These are phyloP conservation scores for Thraustochytrium sp. DNA, from an alignment of 352 stramenopile species.

Conservation along the genomic window DNA sequence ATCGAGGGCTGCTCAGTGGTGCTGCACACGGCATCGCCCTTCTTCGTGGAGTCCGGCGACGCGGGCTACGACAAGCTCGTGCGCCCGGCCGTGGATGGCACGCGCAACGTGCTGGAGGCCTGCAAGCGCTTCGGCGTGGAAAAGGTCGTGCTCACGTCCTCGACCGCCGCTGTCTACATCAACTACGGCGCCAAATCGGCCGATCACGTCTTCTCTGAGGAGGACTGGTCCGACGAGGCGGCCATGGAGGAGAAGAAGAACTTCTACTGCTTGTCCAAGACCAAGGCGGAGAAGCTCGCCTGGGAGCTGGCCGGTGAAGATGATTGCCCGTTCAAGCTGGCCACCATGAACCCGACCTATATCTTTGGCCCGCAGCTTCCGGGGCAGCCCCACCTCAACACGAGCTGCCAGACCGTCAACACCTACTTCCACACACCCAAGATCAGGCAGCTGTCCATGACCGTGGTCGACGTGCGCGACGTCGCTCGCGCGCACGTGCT, in stretches of 20 bases:
- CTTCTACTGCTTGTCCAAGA: constrained; percentile 47
- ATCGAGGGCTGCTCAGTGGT: constrained; percentile 44
- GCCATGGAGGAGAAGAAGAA: constrained; percentile 37
- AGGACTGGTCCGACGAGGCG: constrained; percentile 43
- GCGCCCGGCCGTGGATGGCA: constrained; percentile 44
- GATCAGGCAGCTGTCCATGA: constrained; percentile 9
- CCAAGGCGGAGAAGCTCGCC: constrained; percentile 34
- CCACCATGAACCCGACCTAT: constrained; percentile 37
- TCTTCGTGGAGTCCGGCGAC: constrained; percentile 26
- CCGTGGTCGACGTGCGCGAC: constrained; percentile 48
- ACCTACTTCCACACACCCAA: constrained; percentile 12
- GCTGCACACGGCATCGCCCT: constrained; percentile 48
- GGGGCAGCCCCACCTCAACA: constrained; percentile 35
- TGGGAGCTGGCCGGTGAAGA: constrained; percentile 34
- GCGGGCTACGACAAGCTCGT: constrained; percentile 32
- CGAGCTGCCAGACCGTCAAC: constrained; percentile 28
- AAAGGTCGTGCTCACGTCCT: constrained; percentile 26
- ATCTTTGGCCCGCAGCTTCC: constrained; percentile 47
- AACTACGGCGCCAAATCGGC: background rate
- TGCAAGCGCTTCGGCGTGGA: background rate
- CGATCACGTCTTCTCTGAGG: constrained; percentile 38
- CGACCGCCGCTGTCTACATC: background rate
- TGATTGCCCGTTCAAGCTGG: constrained; percentile 30
- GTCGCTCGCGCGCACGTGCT: constrained; percentile 34
- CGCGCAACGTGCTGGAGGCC: constrained; percentile 40